Percentiles rank a stretch among this genome's conserved stretches.
phyloP scores from a whole-genome alignment of 441 rosid genomes.

The Kokia cookei region DNA sequence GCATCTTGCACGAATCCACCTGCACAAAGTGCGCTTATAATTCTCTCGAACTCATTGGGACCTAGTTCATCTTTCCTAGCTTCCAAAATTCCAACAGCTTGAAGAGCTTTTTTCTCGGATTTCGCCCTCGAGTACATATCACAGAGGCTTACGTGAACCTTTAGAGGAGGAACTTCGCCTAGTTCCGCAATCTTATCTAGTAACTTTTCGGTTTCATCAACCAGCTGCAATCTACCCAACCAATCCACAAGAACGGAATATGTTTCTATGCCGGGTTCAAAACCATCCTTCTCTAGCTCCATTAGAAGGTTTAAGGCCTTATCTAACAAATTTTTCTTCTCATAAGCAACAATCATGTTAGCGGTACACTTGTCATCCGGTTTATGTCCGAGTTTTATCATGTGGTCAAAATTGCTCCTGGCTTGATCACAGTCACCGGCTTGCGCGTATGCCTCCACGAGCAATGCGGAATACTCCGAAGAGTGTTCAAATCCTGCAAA shows the following conservation, averaged over 20 bases:
- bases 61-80: constrained; percentile 52
- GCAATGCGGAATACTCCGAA: constrained; percentile 46
- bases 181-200: constrained; percentile 57
- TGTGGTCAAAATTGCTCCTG: constrained; percentile 44
- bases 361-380: constrained; percentile 72
- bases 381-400: constrained; percentile 46
- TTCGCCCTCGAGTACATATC: constrained; percentile 59
- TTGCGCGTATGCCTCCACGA: constrained; percentile 52
- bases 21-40: constrained; percentile 42
- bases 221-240: constrained; percentile 55
- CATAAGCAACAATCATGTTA: constrained; percentile 62
- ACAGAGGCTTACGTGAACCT: constrained; percentile 69
- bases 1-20: constrained; percentile 75
- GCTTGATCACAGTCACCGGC: constrained; percentile 56
- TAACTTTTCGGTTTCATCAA: constrained; percentile 79
- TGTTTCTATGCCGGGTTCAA: constrained; percentile 66
- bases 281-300: constrained; percentile 69
- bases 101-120: constrained; percentile 78
- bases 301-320: constrained; percentile 65
- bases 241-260: constrained; percentile 68
- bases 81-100: constrained; percentile 66
- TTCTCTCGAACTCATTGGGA: constrained; percentile 49
- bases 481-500: constrained; percentile 32
- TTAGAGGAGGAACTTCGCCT: constrained; percentile 69
- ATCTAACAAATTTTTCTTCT: constrained; percentile 55